Conservation (phyloP, 116 monocot species). For the Phalaenopsis hybrid region DNA sequence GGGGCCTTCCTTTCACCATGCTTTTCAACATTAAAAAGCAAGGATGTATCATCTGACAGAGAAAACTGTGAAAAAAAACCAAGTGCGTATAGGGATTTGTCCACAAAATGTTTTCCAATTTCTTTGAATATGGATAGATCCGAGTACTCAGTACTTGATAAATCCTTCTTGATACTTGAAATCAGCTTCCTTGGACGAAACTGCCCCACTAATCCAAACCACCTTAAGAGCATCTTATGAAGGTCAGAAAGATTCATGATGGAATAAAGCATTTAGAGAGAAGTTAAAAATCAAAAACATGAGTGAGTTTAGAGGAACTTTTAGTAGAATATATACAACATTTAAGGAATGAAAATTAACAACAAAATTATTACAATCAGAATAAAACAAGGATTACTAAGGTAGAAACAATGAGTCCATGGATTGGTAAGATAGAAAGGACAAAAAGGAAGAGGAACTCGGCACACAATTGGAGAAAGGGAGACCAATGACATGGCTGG, state of each 20-base stretch:
- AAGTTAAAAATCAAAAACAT: not conserved
- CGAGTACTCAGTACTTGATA: slow-evolving; percentile 44
- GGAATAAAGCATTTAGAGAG: not conserved
- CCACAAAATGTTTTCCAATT: slow-evolving; percentile 51
- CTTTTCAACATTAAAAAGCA: slow-evolving; percentile 52
- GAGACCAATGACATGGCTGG: no score
- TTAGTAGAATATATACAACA: no score
- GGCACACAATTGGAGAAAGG: no score
- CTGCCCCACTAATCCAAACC: slow-evolving; percentile 62
- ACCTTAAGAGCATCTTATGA: slow-evolving; percentile 32
- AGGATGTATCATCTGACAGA: slow-evolving; percentile 46
- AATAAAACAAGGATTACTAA: not conserved
- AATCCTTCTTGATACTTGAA: slow-evolving; percentile 53
- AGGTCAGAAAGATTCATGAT: slow-evolving; percentile 2
- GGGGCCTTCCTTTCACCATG: slow-evolving; percentile 45
- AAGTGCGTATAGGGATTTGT: slow-evolving; percentile 66
- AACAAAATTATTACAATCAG: no score
- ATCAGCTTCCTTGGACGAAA: slow-evolving; percentile 68
- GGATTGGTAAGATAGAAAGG: not conserved
- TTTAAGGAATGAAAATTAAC: no score
- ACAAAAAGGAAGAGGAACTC: no score
- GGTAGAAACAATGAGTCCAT: not conserved
- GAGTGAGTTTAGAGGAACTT: no score
- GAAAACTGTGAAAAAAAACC: slow-evolving; percentile 63
- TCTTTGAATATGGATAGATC: slow-evolving; percentile 49